These are phyloP conservation scores for Galeopsis tetrahit DNA, from an alignment of 257 asterid genomes.

Conservation along the genomic window DNA sequence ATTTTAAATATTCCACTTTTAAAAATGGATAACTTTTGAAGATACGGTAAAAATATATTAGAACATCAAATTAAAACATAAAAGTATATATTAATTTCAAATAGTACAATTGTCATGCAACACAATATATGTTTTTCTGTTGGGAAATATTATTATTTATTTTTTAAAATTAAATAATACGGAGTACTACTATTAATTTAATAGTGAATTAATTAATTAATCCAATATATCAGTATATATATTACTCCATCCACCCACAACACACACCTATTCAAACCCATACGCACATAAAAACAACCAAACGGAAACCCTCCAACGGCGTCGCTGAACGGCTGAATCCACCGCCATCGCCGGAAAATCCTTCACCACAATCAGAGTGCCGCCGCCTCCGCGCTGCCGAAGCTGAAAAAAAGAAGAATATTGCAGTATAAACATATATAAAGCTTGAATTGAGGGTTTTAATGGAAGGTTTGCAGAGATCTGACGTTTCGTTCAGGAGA, in stretches of 20 bases:
- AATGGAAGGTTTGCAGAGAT: constrained; percentile 89
- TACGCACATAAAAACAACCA: constrained; percentile 2
- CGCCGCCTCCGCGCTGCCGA: neutral
- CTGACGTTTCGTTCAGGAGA: constrained; percentile 76
- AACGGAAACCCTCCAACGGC: constrained; percentile 3
- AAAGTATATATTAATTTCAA: too few relatives aligned
- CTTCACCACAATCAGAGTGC: too few relatives aligned
- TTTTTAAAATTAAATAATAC: too few relatives aligned
- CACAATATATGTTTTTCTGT: too few relatives aligned
- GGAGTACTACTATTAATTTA: too few relatives aligned
- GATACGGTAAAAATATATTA: too few relatives aligned
- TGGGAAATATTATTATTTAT: too few relatives aligned
- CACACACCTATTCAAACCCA: neutral
- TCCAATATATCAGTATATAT: neutral
- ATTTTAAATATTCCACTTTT: too few relatives aligned
- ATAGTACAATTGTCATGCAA: too few relatives aligned
- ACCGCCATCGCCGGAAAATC: neutral
- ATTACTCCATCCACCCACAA: neutral
- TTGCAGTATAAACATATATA: neutral
- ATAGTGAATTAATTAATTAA: neutral
- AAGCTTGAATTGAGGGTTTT: constrained; percentile 18
- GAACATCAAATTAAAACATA: too few relatives aligned
- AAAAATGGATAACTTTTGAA: too few relatives aligned
- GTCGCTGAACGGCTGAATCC: constrained; percentile 1
- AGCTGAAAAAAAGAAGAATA: neutral